Evolutionary conservation across 768 basidiomycete genomes (phyloP).

Genomic region (Trametes cinnabarina): DNA sequence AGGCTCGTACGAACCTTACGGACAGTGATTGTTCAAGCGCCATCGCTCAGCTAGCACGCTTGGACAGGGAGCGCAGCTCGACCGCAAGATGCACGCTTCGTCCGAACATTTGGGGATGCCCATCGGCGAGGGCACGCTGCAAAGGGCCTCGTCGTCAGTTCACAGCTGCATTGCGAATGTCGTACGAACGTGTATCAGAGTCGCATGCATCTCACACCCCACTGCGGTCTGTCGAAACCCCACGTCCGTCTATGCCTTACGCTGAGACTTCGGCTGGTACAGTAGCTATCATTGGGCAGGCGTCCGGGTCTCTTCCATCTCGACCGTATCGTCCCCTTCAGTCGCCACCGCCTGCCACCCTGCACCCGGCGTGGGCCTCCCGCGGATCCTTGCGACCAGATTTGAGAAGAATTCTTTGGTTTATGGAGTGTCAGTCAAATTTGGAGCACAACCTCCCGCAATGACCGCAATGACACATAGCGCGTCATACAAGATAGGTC

Average conservation of each 20-base stretch:
- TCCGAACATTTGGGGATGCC: no score
- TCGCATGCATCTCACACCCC: no score
- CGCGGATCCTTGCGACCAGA: constrained; percentile 46
- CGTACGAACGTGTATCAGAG: not conserved
- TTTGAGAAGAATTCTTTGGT: constrained; percentile 42
- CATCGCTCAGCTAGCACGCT: no score
- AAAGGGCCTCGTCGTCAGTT: no score
- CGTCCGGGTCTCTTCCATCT: constrained; percentile 50
- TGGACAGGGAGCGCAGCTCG: no score
- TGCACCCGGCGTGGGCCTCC: constrained; percentile 50
- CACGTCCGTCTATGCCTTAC: no score
- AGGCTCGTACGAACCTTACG: no score
- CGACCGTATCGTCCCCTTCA: constrained; percentile 62
- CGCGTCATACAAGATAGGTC: not conserved
- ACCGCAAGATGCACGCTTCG: no score
- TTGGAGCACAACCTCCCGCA: not conserved
- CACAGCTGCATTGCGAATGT: not conserved
- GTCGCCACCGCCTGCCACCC: constrained; percentile 82
- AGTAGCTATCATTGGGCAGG: constrained; percentile 12
- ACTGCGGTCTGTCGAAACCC: no score
- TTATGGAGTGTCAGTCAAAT: constrained; percentile 9
- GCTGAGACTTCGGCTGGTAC: no score
- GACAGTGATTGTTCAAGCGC: no score
- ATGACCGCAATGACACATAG: no score
- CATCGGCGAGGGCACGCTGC: not conserved